Percentiles rank a stretch among this genome's conserved stretches.
Conservation (phyloP, 2,329 filamentous ascomycete species). For the Fusarium goolgardi region DNA sequence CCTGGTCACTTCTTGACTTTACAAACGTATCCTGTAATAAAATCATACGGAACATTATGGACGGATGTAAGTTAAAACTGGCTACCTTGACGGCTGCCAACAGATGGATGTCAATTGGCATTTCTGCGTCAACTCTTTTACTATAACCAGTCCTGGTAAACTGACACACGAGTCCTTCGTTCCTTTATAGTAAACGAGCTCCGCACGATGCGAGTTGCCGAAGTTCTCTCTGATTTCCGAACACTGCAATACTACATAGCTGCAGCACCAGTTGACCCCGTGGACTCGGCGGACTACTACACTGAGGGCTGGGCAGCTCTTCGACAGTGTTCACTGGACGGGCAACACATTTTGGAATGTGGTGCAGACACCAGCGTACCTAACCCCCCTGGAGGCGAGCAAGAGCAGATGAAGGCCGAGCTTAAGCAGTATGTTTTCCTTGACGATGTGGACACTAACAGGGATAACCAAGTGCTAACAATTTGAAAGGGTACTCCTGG, state of each 20-base stretch:
- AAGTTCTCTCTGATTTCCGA: slow-evolving; percentile 71
- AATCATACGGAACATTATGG: slow-evolving; percentile 35
- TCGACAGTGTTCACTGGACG: slow-evolving; percentile 71
- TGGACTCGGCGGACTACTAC: slow-evolving; percentile 68
- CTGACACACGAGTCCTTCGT: slow-evolving; percentile 33
- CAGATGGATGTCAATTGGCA: slow-evolving; percentile 16
- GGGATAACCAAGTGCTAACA: slow-evolving; percentile 14
- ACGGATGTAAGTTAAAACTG: slow-evolving; percentile 45
- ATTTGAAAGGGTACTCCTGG: slow-evolving; percentile 65
- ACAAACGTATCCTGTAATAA: slow-evolving; percentile 13
- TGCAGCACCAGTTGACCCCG: slow-evolving; percentile 65
- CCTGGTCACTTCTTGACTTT: slow-evolving; percentile 10
- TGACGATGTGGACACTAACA: background rate
- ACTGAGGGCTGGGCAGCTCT: slow-evolving; percentile 72
- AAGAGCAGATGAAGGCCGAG: slow-evolving; percentile 71
- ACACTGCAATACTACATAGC: slow-evolving; percentile 72
- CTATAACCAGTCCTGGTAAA: slow-evolving; percentile 7
- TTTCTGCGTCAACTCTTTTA: slow-evolving; percentile 1
- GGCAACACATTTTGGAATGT: slow-evolving; percentile 73
- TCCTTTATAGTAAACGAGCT: slow-evolving; percentile 66
- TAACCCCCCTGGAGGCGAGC: slow-evolving; percentile 62
- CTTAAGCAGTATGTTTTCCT: slow-evolving; percentile 66
- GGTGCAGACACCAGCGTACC: slow-evolving; percentile 72
- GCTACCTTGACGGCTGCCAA: slow-evolving; percentile 14
- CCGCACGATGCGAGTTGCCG: slow-evolving; percentile 69